phyloP scores from a whole-genome alignment of 352 stramenopile genomes.

The Nothophytophthora sp. region DNA sequence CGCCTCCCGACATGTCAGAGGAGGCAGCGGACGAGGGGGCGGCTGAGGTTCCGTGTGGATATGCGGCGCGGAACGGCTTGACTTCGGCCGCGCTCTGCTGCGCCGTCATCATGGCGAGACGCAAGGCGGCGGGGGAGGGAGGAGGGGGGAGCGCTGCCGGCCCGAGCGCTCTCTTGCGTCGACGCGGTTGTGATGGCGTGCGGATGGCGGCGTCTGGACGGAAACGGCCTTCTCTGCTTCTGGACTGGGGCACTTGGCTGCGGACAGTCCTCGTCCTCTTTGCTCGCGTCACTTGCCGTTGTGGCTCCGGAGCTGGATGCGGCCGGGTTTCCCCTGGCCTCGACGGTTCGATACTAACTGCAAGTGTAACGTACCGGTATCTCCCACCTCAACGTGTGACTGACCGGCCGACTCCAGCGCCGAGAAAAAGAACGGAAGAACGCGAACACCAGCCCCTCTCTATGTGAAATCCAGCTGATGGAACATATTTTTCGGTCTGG shows the following conservation, averaged over 20 bases:
- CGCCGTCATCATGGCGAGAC: conserved; percentile 56
- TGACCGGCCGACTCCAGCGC: too few species aligned
- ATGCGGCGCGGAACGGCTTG: conserved; percentile 34
- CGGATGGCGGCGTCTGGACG: conserved; percentile 8
- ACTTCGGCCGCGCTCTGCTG: conserved; percentile 56
- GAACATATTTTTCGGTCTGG: conserved; percentile 30
- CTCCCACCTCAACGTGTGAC: too few species aligned
- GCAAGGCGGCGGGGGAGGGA: conserved; percentile 1
- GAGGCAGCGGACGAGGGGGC: neutral
- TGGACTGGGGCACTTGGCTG: too few species aligned
- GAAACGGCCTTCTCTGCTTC: too few species aligned
- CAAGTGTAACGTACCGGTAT: too few species aligned
- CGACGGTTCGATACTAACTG: too few species aligned
- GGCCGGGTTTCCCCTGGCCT: too few species aligned
- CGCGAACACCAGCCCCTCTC: too few species aligned
- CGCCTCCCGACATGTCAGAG: conserved; percentile 21
- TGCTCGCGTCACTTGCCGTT: too few species aligned
- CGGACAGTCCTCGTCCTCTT: too few species aligned
- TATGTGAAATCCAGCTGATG: conserved; percentile 22
- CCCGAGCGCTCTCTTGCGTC: neutral
- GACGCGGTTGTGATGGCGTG: conserved; percentile 17
- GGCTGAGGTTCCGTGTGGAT: conserved; percentile 25
- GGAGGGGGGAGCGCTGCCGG: neutral
- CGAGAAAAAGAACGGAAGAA: too few species aligned
- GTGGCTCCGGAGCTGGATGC: too few species aligned